Base-by-base conservation (phyloP, 345 rosid species). In the Schrenkiella parvula region DNA sequence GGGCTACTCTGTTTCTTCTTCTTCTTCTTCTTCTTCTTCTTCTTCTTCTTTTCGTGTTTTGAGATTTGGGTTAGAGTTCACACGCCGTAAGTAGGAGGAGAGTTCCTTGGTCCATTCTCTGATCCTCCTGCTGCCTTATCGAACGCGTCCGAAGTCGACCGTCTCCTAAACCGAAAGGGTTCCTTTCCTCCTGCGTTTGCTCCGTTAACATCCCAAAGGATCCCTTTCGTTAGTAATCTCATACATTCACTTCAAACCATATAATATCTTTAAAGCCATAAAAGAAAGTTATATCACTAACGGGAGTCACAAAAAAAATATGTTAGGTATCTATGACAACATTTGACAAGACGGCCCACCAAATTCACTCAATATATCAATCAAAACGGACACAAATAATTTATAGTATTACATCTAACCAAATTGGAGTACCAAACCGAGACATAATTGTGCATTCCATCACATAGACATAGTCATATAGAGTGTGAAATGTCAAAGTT, bases 71-170 rank as follows among this genome's bases (percentile, higher is more conserved):
- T 66, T 57, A 79, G 55, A 79, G 69, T 67, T 95, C 97, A 95
- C 83, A 86, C 72, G 86, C 89, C 83, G 82, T 82, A 83, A 86
- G 96, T 79, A 95, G 97, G 64, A 88, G 83, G 19, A 84, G 93
- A 72, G 83, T 80, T 81, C 81, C 91, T 71, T 78, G 86, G 80
- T 86, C 91, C 84, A 84, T 12, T 83, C 84, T 77, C 92, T 39
- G 79, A 82, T 42, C 72, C 73, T 42, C 72, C 73, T 75, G 74
- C 38, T 46, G 79, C 69, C 87, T 88, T 88, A 80, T 91, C 93
- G 55, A 78, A 80, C 2, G 88, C 90, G 15, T 95, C 96, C 42
- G 96, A 89, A 11, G 87, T 70, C 5, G 97, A 95, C 74, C 81
- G 72, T 68, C 97, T 84, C 41, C 95, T 85, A 80, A 89, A 95